Evolutionary conservation across 352 stramenopile genomes (phyloP), one percentile per base, ranked within the genome.

Genomic region (Thalassiosira pacifica): DNA sequence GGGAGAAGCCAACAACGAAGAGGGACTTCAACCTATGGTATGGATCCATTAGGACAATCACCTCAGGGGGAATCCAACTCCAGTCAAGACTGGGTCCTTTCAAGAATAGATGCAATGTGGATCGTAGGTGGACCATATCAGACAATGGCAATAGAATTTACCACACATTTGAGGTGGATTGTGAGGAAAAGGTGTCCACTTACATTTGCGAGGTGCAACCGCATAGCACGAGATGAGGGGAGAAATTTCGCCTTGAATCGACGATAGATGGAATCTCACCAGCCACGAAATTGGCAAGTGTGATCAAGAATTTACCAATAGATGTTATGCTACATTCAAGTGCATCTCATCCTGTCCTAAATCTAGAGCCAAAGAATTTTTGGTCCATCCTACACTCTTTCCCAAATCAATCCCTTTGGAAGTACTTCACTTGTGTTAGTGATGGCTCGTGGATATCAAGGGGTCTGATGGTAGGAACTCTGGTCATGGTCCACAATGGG

Each of bases 401-500:
- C n/a, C 11, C 10, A 57, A 57, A 57, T 22, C 45, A 57, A 57
- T 57, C n/a, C 11, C 45, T 57, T 22, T 57, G 16, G 45, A 22
- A 13, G 3, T 3, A 37, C n/a, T 31, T 37, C 19, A 4, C 24
- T 8, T 42, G 22, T 2, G 40, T 71, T 32, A 57, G 59, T 31
- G 59, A 71, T 37, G 42, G 71, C 10, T 27, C 48, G 0, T 79
- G 71, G 57, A 70, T 79, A 40, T 11, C 22, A 1, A 2, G 29
- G 2, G 59, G 34, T 37, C 34, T 79, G 1, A 11, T 24, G 26
- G 2, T 3, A 3, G 71, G 71, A 1, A 40, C 57, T 11, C 16
- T 79, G 4, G 57, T 29, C 0, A 64, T 71, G 22, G 71, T 45
- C 0, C 71, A 79, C 40, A 32, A 79, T 37, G 71, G 71, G 13